Evolutionary conservation across 2,329 filamentous ascomycete species (phyloP).

Genomic region (Microdochium trichocladiopsis): DNA sequence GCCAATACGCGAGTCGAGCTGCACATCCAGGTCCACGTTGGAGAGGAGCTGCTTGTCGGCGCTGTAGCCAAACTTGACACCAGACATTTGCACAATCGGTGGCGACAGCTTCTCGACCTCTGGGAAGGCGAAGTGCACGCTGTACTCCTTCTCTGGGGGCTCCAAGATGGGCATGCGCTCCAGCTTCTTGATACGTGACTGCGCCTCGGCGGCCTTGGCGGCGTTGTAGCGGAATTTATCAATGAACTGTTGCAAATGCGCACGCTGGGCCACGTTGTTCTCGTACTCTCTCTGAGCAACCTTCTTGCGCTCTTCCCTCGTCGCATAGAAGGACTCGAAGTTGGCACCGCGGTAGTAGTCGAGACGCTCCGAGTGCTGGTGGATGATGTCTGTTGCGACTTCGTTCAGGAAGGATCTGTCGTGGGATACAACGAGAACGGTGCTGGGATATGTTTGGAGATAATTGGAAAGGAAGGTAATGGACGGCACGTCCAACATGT

Average conservation of each 20-base stretch:
- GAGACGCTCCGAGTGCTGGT: constrained; percentile 92
- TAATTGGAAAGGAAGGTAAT: constrained; percentile 98
- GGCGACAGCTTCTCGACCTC: constrained; percentile 96
- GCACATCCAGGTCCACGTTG: constrained; percentile 91
- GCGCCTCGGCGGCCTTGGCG: constrained; percentile 95
- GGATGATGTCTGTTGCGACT: constrained; percentile 97
- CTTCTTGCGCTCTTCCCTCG: constrained; percentile 94
- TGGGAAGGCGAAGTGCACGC: constrained; percentile 93
- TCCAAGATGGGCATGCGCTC: constrained; percentile 94
- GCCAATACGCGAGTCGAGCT: constrained; percentile 95
- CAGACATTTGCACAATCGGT: constrained; percentile 95
- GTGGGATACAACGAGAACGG: constrained; percentile 93
- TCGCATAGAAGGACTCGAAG: constrained; percentile 96
- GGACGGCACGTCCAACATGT: constrained; percentile 99
- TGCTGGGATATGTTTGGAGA: constrained; percentile 88
- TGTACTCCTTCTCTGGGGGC: constrained; percentile 87
- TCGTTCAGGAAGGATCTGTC: constrained; percentile 98
- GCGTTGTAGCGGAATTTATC: constrained; percentile 99
- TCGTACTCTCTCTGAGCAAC: constrained; percentile 96
- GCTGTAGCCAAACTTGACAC: constrained; percentile 83
- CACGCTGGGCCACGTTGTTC: constrained; percentile 91
- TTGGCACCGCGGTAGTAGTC: constrained; percentile 99
- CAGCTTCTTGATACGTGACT: constrained; percentile 97
- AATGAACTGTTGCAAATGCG: constrained; percentile 95
- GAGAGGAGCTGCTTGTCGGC: constrained; percentile 71